These are phyloP conservation scores for Cyberlindnera xylosilytica DNA, from an alignment of 805 yeast species.

Conservation along the genomic window DNA sequence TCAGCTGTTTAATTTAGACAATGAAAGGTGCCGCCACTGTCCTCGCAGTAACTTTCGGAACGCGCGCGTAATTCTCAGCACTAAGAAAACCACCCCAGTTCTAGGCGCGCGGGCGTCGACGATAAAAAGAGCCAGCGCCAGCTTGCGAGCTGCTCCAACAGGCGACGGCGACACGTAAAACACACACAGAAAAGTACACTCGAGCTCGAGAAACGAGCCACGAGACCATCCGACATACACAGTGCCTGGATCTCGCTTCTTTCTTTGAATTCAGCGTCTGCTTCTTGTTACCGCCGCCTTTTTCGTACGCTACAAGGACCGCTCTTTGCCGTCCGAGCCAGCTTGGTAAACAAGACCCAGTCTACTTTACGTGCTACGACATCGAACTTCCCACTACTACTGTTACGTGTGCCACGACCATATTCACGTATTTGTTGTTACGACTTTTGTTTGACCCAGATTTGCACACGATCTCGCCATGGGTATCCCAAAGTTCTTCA, in stretches of 20 bases:
- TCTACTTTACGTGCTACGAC: no score
- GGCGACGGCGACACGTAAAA: no score
- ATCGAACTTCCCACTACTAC: no score
- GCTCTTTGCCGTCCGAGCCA: not conserved
- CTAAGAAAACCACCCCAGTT: not conserved
- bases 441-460: not conserved
- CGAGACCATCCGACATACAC: no score
- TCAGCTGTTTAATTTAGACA: conserved; percentile 4
- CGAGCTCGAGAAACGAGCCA: not conserved
- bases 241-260: no score
- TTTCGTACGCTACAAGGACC: no score
- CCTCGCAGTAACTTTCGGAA: not conserved
- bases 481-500: conserved; percentile 97
- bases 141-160: not conserved
- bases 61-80: not conserved
- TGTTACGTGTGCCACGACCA: no score
- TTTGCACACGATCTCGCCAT: conserved; percentile 20
- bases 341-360: no score
- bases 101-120: conserved; percentile 6
- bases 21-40: not conserved
- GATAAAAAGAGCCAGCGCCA: conserved; percentile 7
- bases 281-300: no score
- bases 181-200: not conserved
- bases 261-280: not conserved
- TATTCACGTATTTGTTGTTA: no score